Evolutionary conservation across 2,329 filamentous ascomycete genomes (phyloP), one percentile per base, ranked within the genome.

Genomic region (Emmonsiellopsis sp.): DNA sequence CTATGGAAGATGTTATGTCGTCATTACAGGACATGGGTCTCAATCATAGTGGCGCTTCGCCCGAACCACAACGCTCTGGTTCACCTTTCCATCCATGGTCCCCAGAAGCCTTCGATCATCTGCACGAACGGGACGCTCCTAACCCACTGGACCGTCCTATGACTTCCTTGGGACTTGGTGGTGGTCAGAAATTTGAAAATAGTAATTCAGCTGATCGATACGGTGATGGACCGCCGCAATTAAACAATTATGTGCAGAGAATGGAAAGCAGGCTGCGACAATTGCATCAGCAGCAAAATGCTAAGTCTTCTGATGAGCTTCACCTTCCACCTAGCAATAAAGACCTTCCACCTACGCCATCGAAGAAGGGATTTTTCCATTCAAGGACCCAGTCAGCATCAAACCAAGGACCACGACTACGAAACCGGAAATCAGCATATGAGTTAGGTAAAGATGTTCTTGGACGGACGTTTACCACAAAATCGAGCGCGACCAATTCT

Each of bases 1-100:
- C 93, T 1, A 98, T 98, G 90, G 92, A 97, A 65, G 92, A 94
- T 69, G 91, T 98, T 3, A 96, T 97, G 83, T 89, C 93, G 59
- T 94, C 93, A 53, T 72, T 98, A 43, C 86, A 95, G 65, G 90
- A 91, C 56, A 88, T 98, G 76, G 85, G 85, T 15, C 76, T 85
- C 61, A 75, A 80, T 42, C 78, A 79, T 53, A 73, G 78, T 20
- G 70, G 66, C 9, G 68, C 73, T 32, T 75, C 76, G 57, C 63
- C 76, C 11, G 78, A 80, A 35, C 78, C 82, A 0, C 77, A 82
- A 42, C 73, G 79, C 0, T 69, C 69, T 48, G 62, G 65, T 43
- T 67, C 58, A 6, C 74, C 80, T 0, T 70, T 83, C 7, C 82
- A 89, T 63, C 85, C 90, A 4, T 98, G 93, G 93, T 93, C 90